A percentile compares a stretch with the other conserved stretches of the same genome.
Conservation (phyloP, 768 basidiomycete genomes). For the Strobilomyces dryophilus region DNA sequence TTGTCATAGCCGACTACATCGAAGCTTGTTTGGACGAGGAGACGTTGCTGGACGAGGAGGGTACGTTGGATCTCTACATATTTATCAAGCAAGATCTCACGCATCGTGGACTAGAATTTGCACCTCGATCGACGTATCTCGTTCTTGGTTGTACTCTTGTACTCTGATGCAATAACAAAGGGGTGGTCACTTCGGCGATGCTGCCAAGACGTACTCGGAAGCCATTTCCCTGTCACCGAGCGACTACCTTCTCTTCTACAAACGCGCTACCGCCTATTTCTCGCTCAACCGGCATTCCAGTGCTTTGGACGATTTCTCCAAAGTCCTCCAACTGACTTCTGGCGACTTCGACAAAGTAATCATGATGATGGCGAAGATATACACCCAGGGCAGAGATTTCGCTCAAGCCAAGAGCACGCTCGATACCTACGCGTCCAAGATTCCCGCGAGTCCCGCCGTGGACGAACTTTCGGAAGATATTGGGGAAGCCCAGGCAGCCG, state of each 20-base stretch:
- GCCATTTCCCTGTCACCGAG: slow-evolving; percentile 72
- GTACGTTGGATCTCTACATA: slow-evolving; percentile 25
- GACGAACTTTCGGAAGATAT: slow-evolving; percentile 58
- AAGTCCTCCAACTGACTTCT: slow-evolving; percentile 71
- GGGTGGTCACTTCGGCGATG: slow-evolving; percentile 80
- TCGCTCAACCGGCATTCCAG: slow-evolving; percentile 66
- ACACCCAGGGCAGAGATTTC: slow-evolving; percentile 78
- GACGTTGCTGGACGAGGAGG: slow-evolving; percentile 82
- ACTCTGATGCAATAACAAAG: too few species aligned
- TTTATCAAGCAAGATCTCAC: background rate
- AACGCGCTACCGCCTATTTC: slow-evolving; percentile 87
- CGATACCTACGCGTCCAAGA: slow-evolving; percentile 50
- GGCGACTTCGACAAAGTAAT: slow-evolving; percentile 77
- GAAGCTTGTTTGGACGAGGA: slow-evolving; percentile 77
- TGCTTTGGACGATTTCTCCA: slow-evolving; percentile 84
- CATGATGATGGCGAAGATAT: slow-evolving; percentile 84
- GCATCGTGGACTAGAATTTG: slow-evolving; percentile 18
- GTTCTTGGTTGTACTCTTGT: background rate
- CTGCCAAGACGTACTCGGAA: slow-evolving; percentile 74
- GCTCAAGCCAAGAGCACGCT: slow-evolving; percentile 55
- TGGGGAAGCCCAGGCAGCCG: slow-evolving; percentile 52
- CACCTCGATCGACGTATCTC: slow-evolving; percentile 12
- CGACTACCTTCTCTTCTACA: slow-evolving; percentile 89
- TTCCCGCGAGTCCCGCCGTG: slow-evolving; percentile 42
- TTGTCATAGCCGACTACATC: slow-evolving; percentile 77